Percentiles rank a stretch among this genome's conserved stretches.
phyloP scores from a whole-genome alignment of 306 rosid genomes.

The Canavalia ensiformis region DNA sequence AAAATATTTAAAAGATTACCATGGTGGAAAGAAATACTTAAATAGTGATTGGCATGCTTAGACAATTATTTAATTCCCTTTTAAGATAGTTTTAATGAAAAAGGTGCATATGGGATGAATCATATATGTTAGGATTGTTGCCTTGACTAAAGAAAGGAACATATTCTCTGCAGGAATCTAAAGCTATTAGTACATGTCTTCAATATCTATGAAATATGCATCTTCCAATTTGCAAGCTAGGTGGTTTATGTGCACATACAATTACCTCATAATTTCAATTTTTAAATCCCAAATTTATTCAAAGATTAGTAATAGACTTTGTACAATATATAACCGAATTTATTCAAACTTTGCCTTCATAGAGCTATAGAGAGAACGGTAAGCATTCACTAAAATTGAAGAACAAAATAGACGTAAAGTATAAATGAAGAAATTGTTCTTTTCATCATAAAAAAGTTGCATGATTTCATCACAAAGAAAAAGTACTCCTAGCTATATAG shows the following conservation, averaged over 20 bases:
- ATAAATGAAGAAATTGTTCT: not conserved
- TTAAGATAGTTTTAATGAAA: not conserved
- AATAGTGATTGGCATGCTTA: not conserved
- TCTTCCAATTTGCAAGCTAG: not conserved
- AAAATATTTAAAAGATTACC: not conserved
- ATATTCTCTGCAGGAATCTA: constrained; percentile 23
- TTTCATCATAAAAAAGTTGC: not conserved
- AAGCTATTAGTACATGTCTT: not conserved
- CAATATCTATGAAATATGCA: not conserved
- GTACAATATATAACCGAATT: not conserved
- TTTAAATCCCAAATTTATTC: not conserved
- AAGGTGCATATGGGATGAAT: constrained; percentile 18
- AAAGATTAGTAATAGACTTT: not conserved
- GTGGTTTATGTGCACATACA: not conserved
- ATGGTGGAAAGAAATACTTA: not conserved
- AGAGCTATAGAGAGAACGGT: not conserved
- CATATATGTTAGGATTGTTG: not conserved
- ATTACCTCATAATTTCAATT: not conserved
- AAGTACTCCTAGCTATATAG: not conserved
- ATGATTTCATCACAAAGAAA: not conserved
- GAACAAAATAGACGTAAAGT: not conserved
- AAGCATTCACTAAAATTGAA: not conserved
- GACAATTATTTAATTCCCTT: not conserved
- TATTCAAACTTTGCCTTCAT: not conserved
- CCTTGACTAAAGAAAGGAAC: constrained; percentile 36